Conservation (phyloP, 495 filamentous ascomycete species). For the Penicilliopsis zonata region DNA sequence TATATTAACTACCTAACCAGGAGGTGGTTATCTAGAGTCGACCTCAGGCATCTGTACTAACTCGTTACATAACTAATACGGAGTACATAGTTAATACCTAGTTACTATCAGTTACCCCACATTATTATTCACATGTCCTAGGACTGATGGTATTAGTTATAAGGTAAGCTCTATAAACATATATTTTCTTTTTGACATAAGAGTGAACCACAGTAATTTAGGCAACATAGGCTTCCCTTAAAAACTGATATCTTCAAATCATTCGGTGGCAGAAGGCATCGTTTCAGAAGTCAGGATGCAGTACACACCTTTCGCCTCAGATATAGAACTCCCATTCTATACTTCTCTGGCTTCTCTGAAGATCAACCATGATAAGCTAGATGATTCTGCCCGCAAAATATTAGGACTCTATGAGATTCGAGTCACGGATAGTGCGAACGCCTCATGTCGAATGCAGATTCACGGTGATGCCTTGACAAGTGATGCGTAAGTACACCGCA, state of each 20-base stretch:
- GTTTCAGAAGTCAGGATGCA: constrained; percentile 23
- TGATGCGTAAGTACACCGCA: constrained; percentile 49
- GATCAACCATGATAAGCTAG: constrained; percentile 91
- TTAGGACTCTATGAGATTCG: constrained; percentile 86
- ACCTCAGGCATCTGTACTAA: too few relatives aligned
- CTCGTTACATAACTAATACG: too few relatives aligned
- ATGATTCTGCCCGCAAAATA: constrained; percentile 77
- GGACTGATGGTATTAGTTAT: too few relatives aligned
- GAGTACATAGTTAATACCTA: too few relatives aligned
- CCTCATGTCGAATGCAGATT: constrained; percentile 76
- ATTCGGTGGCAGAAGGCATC: neutral
- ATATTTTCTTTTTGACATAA: too few relatives aligned
- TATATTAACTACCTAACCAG: too few relatives aligned
- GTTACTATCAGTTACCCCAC: too few relatives aligned
- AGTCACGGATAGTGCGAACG: constrained; percentile 49
- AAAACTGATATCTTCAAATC: neutral
- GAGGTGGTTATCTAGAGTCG: too few relatives aligned
- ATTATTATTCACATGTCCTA: too few relatives aligned
- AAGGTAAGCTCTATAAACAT: too few relatives aligned
- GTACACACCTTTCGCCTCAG: constrained; percentile 81
- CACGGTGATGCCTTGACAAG: constrained; percentile 73
- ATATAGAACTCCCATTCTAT: constrained; percentile 93
- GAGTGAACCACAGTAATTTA: too few relatives aligned
- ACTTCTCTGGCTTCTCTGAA: constrained; percentile 77
- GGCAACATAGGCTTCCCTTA: too few relatives aligned